Base-by-base conservation (phyloP, 192 early-diverging fungal genomes). In the Jimgerdemannia flammicorona region DNA sequence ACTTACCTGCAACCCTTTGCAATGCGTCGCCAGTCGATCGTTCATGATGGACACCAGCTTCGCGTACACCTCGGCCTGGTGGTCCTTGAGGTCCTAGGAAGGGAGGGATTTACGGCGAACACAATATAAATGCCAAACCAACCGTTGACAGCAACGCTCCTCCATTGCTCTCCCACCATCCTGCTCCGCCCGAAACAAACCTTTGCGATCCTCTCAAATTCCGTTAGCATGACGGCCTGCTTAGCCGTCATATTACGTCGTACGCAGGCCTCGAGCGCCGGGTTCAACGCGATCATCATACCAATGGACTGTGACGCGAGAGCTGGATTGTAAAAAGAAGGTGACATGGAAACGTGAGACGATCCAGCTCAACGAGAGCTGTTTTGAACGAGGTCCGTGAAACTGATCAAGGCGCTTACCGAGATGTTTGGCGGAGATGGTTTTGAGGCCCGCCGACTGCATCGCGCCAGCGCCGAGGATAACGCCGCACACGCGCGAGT, bases 391-490 rank as follows among this genome's bases (percentile, higher is more conserved):
- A 29, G 29, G 29, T 29, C 2, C 67, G 2, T 68, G 40, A 68
- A 18, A 74, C 39, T 59, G 6, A 59, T 59, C 49, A 14, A 59
- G 49, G 49, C 19, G 44, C 77, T 67, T 85, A 93, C 92, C 90
- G 70, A 99, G 84, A 81, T 99, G 98, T 71, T 96, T 96, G 9
- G 98, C 98, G 3, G 96, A 93, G 43, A 99, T 99, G 79, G 95
- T 97, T 72, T 97, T 96, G 29, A 99, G 81, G 20, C 98, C 98
- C 9, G 96, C 97, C n/a, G 97, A 98, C 41, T 90, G 87, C 89
- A 96, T 95, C 0, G 98, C 98, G 3, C 98, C 98, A 6, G 97
- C 97, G 4, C 97, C 98, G 14, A 99, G 88, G 80, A 99, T 98
- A 2, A 98, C 95, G 83, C 99, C 97, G 82, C 97, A 98, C 7